Evolutionary conservation across 139 green algal species (phyloP), one percentile per base, ranked within the genome.

Genomic region (Chlorella sp.): DNA sequence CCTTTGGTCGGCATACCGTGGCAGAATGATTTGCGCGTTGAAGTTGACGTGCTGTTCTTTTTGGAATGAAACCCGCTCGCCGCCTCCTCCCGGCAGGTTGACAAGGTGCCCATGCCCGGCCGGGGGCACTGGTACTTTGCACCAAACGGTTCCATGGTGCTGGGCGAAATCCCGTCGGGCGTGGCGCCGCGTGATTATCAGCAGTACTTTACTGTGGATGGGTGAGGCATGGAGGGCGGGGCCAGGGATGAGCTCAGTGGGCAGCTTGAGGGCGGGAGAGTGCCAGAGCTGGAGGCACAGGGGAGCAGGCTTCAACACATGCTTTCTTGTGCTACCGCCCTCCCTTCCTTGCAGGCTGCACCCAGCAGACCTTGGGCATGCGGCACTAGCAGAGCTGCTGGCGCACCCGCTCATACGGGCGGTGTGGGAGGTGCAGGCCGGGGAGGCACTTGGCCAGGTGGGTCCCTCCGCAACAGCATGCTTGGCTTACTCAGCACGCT

Each of bases 391-490:
- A 26, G 76, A 81, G 76, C 76, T 81, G 34, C 76, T 81, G 76
- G 76, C 38, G 13, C 54, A 81, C 1, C 76, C 76, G 16, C 54
- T 81, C 19, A 64, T 70, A 20, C 76, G 76, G 2, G 76, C 76
- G n/a, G 76, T 81, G 76, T 68, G 54, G 76, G 76, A 81, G 76
- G 76, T 62, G 51, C 28, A 81, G 36, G 76, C 76, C 24, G 76
- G 76, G 7, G 22, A 54, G 54, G 54, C 76, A 5, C 22, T 60
- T 26, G 51, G 51, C 11, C 51, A 24, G 51, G 51, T 60, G 51
- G 16, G 51, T 24, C 13, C 46, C 24, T 11, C 11, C 14, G 13
- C 51, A 3, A 24, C 9, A n/a, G n/a, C n/a, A n/a, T n/a, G n/a
- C n/a, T n/a, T n/a, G n/a, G n/a, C n/a, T n/a, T n/a, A n/a, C n/a